These are phyloP conservation scores for Aspergillus caelatus DNA, from an alignment of 2,329 filamentous ascomycete genomes.

Conservation along the genomic window DNA sequence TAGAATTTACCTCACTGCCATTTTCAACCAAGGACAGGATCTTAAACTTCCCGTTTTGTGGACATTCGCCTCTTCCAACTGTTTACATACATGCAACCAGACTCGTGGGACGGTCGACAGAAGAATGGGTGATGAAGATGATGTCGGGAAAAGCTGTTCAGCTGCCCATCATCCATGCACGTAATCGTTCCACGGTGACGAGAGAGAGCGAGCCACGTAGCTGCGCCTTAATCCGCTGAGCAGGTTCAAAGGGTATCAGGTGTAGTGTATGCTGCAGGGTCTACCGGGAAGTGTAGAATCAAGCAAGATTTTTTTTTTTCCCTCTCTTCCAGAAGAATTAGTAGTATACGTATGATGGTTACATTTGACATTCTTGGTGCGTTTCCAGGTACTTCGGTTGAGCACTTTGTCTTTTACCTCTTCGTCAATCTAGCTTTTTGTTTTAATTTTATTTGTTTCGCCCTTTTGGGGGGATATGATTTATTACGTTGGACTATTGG, in stretches of 20 bases:
- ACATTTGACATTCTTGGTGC: background rate
- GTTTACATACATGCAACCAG: background rate
- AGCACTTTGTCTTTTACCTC: background rate
- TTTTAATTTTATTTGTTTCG: background rate
- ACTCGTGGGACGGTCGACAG: background rate
- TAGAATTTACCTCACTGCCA: background rate
- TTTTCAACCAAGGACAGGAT: background rate
- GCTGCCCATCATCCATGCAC: slow-evolving; percentile 27
- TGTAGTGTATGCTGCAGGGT: slow-evolving; percentile 17
- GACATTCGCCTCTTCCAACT: background rate
- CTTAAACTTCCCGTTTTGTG: slow-evolving; percentile 3
- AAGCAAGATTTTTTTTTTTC: background rate
- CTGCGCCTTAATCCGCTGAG: slow-evolving; percentile 18
- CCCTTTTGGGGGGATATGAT: background rate
- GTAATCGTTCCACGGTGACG: slow-evolving; percentile 23
- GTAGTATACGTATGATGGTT: background rate
- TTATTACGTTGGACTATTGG: background rate
- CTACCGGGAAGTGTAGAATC: slow-evolving; percentile 9
- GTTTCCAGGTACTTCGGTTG: background rate
- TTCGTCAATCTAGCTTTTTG: background rate
- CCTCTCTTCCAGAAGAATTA: slow-evolving; percentile 1
- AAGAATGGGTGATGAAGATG: background rate
- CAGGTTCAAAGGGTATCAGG: slow-evolving; percentile 19
- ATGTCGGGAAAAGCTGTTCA: slow-evolving; percentile 17
- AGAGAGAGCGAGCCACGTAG: slow-evolving; percentile 27